A percentile compares a stretch with the other conserved stretches of the same genome.
Conservation (phyloP, 1,284 basidiomycete species). For the Heterobasidion irregulare region DNA sequence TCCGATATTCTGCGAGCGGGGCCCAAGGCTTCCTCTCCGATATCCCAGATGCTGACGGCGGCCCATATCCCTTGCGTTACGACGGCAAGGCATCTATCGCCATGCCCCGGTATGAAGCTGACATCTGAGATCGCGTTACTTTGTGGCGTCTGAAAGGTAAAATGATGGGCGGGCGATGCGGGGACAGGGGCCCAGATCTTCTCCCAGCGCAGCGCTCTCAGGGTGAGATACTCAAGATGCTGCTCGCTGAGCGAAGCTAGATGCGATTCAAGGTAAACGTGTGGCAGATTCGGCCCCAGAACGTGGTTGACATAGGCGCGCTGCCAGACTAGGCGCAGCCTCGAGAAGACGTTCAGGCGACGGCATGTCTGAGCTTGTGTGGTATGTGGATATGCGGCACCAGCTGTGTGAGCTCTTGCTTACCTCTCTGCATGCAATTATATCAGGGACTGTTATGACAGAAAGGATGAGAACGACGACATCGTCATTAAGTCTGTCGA, state of each 20-base stretch:
- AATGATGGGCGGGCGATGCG: slow-evolving; percentile 15
- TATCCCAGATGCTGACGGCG: slow-evolving; percentile 42
- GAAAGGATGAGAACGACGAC: slow-evolving; percentile 38
- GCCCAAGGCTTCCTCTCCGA: slow-evolving; percentile 14
- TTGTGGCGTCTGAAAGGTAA: not conserved
- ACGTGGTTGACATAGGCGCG: not conserved
- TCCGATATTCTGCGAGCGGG: not conserved
- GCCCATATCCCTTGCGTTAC: slow-evolving; percentile 54
- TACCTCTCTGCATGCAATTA: slow-evolving; percentile 41
- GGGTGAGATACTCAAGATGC: slow-evolving; percentile 36
- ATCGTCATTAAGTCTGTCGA: slow-evolving; percentile 29
- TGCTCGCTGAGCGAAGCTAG: slow-evolving; percentile 34
- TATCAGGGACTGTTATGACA: slow-evolving; percentile 35
- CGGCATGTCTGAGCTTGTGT: not conserved
- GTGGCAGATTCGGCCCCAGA: not conserved
- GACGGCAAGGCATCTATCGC: slow-evolving; percentile 36
- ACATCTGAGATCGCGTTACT: not conserved
- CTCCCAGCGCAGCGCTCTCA: slow-evolving; percentile 34
- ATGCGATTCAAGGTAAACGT: slow-evolving; percentile 1
- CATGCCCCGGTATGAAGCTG: slow-evolving; percentile 34
- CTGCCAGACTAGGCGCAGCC: not conserved
- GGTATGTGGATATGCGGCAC: not conserved
- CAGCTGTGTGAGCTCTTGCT: slow-evolving; percentile 4
- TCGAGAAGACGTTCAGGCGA: not conserved
- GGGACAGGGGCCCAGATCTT: slow-evolving; percentile 33